Base-by-base conservation (phyloP, 345 rosid species). In the Ceriops tagal region DNA sequence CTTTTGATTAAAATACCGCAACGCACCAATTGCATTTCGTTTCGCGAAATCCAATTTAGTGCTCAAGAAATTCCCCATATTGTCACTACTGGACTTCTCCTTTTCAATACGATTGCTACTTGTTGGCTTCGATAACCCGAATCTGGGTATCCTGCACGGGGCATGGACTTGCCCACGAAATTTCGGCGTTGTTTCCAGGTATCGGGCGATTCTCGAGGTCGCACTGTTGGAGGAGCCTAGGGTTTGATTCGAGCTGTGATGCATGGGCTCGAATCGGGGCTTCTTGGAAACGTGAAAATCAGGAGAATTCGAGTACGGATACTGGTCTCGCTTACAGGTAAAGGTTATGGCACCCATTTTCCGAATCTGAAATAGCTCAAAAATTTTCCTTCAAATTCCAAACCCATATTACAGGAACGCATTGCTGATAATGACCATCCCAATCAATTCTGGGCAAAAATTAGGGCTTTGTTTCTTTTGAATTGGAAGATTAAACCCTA, bases 91-190 rank as follows among this genome's bases (percentile, higher is more conserved):
- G 26, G 39, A 58, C 19, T 67, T 65, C 16, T 64, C 78, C 10
- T 59, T 75, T 8, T 68, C 87, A 6, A 58, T 27, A 49, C 11
- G 63, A 37, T 65, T 78, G 4, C 70, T 57, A 21, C 75, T 37
- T 70, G 57, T 70, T 0, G 77, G 18, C 75, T 64, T 77, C 3
- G 69, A 71, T 6, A 76, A 64, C 62, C 91, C 86, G 55, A 81
- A 90, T 71, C 87, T 89, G 51, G 49, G 74, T 8, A 28, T 46
- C 77, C 97, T 83, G 34, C 90, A 87, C 35, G 99, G 99, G 5
- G 95, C 99, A 70, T 89, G 98, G 34, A 89, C 84, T 64, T 87
- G 81, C 30, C 97, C 80, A 52, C 69, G 68, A 59, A 87, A 79
- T 8, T 82, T 87, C 22, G 75, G 51, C 52, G 80, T 84, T 4